These are phyloP conservation scores for Colletotrichum lupini DNA, from an alignment of 2,329 filamentous ascomycete genomes.

Conservation along the genomic window DNA sequence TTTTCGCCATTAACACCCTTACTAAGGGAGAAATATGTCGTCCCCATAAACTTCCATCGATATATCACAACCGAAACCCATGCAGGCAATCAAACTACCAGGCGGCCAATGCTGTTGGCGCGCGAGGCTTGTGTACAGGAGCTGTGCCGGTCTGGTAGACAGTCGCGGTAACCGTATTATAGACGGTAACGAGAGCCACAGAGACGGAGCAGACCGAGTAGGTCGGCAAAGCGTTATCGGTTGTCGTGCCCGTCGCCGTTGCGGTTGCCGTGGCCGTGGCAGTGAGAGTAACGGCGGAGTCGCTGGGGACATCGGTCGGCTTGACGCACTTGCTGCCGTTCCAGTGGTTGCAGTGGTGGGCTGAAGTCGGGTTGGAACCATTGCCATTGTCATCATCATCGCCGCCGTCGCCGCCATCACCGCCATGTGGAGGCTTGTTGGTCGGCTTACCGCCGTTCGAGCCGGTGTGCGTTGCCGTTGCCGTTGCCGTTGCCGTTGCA, in stretches of 20 bases:
- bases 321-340: constrained; percentile 34
- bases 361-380: constrained; percentile 10
- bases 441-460: not conserved
- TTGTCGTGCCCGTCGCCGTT: constrained; percentile 21
- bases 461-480: not conserved
- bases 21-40: not conserved
- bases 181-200: constrained; percentile 47
- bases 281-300: not conserved
- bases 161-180: constrained; percentile 50
- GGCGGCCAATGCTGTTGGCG: not conserved
- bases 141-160: constrained; percentile 32
- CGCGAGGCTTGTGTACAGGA: constrained; percentile 11
- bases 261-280: not conserved
- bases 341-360: constrained; percentile 38
- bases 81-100: not conserved
- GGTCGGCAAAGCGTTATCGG: constrained; percentile 20
- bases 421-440: not conserved
- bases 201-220: constrained; percentile 41
- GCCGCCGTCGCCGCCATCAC: not conserved
- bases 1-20: constrained; percentile 14
- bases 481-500: not conserved
- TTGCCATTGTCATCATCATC: not conserved
- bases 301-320: not conserved
- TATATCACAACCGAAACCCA: not conserved
- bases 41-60: not conserved